A percentile compares a stretch with the other conserved stretches of the same genome.
phyloP scores from a whole-genome alignment of 768 basidiomycete species.

The Pleurotus salmoneostramineus region DNA sequence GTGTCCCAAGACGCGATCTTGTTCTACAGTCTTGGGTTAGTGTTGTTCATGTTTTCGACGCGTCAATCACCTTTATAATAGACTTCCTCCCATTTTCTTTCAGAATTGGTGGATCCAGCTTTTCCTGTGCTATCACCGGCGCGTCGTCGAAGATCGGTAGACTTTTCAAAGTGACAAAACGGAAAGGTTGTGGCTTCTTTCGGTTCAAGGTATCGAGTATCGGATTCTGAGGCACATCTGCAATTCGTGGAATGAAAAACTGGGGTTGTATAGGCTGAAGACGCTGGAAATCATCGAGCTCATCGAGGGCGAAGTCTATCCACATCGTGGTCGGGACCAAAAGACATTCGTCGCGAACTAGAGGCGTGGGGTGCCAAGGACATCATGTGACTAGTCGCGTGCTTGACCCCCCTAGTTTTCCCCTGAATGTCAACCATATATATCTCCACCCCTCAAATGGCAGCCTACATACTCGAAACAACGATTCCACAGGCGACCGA shows the following conservation, averaged over 20 bases:
- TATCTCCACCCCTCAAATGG: too few species aligned
- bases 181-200: conserved; percentile 14
- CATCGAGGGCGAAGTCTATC: background rate
- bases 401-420: too few species aligned
- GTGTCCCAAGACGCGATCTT: conserved; percentile 63
- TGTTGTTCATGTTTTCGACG: background rate
- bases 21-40: conserved; percentile 26
- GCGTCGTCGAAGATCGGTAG: too few species aligned
- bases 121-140: too few species aligned
- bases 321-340: background rate
- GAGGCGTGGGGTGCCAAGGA: too few species aligned
- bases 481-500: too few species aligned
- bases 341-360: too few species aligned
- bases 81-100: background rate
- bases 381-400: too few species aligned
- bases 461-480: too few species aligned
- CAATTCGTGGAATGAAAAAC: conserved; percentile 64
- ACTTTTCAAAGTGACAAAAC: conserved; percentile 1
- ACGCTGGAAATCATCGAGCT: conserved; percentile 15
- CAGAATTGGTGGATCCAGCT: background rate
- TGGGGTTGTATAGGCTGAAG: conserved; percentile 37
- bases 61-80: background rate
- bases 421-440: too few species aligned
- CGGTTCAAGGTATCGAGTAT: conserved; percentile 56
- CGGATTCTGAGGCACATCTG: conserved; percentile 76